A percentile compares a stretch with the other conserved stretches of the same genome.
Conservation (phyloP, 768 basidiomycete species). For the Lactarius pseudohatsudake region DNA sequence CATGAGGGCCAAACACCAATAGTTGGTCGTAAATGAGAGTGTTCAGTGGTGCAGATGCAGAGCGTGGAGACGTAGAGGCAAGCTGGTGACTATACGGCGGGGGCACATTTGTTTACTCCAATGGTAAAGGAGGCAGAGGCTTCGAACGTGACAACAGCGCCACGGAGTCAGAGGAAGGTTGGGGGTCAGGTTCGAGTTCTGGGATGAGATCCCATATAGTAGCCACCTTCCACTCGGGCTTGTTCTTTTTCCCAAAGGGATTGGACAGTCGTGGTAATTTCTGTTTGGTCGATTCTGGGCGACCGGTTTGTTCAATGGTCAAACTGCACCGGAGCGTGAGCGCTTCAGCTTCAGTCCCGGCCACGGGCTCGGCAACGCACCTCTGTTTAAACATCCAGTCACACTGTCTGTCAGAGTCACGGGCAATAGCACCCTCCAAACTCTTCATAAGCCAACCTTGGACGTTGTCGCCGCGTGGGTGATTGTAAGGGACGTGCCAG, state of each 20-base stretch:
- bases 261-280: slow-evolving; percentile 19
- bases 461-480: slow-evolving; percentile 38
- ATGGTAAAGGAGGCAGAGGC: background rate
- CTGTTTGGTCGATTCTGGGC: slow-evolving; percentile 15
- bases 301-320: slow-evolving; percentile 19
- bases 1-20: slow-evolving; percentile 6
- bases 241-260: slow-evolving; percentile 22
- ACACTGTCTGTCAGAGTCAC: slow-evolving; percentile 23
- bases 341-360: background rate
- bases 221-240: slow-evolving; percentile 16
- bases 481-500: slow-evolving; percentile 45
- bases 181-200: slow-evolving; percentile 4
- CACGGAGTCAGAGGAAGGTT: background rate
- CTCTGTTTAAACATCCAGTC: slow-evolving; percentile 35
- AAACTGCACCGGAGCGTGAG: slow-evolving; percentile 7
- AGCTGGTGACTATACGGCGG: background rate
- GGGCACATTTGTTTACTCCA: background rate
- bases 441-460: slow-evolving; percentile 41
- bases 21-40: slow-evolving; percentile 18
- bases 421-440: slow-evolving; percentile 34
- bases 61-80: background rate
- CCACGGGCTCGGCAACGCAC: slow-evolving; percentile 11
- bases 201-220: slow-evolving; percentile 21
- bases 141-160: background rate
- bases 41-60: slow-evolving; percentile 10